These are phyloP conservation scores for Colletotrichum plurivorum DNA, from an alignment of 2,329 filamentous ascomycete genomes.

Conservation along the genomic window DNA sequence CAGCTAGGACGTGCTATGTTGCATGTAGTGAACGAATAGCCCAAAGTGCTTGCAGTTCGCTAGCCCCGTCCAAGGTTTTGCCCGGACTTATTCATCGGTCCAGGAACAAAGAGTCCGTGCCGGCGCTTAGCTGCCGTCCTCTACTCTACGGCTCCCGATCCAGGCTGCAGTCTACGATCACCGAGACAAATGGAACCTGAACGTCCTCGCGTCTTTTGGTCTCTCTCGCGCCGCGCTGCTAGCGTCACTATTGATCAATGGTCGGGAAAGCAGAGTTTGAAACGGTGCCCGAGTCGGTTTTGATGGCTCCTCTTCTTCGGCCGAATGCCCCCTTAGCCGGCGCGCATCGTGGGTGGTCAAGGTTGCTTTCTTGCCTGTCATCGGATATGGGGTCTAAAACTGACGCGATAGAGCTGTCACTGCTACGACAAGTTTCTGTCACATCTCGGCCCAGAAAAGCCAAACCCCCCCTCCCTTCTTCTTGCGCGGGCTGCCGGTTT, in stretches of 20 bases:
- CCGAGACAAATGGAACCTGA: constrained; percentile 9
- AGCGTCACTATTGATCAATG: neutral
- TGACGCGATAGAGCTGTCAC: constrained; percentile 26
- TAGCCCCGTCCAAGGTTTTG: constrained; percentile 12
- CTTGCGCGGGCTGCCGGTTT: constrained; percentile 15
- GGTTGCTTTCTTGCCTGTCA: constrained; percentile 3
- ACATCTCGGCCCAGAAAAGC: neutral
- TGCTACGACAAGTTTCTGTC: constrained; percentile 15
- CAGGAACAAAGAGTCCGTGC: constrained; percentile 32
- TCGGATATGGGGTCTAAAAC: neutral
- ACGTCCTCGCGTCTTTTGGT: constrained; percentile 8
- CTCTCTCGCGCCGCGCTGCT: neutral
- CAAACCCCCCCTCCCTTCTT: too few species aligned
- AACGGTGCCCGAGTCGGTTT: constrained; percentile 19
- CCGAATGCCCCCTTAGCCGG: constrained; percentile 3
- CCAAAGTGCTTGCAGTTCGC: constrained; percentile 29
- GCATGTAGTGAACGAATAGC: neutral
- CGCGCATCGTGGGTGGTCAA: neutral
- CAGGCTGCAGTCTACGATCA: constrained; percentile 16
- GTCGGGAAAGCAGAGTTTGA: neutral
- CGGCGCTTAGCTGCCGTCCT: constrained; percentile 7
- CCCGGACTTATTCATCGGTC: neutral
- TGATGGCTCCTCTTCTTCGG: constrained; percentile 18
- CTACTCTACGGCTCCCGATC: constrained; percentile 6
- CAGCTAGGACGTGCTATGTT: constrained; percentile 5